A percentile compares a stretch with the other conserved stretches of the same genome.
phyloP scores from a whole-genome alignment of 805 yeast species.

The Kodamaea leandrae region DNA sequence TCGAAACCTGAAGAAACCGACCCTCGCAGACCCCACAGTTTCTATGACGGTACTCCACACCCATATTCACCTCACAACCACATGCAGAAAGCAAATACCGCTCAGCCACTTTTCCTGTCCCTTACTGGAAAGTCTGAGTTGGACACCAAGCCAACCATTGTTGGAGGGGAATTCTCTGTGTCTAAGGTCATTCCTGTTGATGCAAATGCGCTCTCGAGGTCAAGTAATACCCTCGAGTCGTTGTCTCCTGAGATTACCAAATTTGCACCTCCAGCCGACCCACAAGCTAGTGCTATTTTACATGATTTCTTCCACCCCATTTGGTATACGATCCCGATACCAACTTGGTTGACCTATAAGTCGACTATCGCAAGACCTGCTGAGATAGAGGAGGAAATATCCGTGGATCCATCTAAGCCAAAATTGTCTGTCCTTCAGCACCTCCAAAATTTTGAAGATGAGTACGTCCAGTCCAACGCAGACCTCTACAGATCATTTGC shows the following conservation, averaged over 20 bases:
- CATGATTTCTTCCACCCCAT: conserved; percentile 43
- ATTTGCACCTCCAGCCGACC: conserved; percentile 32
- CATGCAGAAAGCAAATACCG: conserved; percentile 39
- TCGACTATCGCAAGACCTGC: conserved; percentile 17
- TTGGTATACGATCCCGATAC: conserved; percentile 43
- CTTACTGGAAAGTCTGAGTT: conserved; percentile 63
- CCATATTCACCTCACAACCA: conserved; percentile 9
- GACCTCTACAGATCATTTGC: conserved; percentile 35
- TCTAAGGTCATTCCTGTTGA: conserved; percentile 61
- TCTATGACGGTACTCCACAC: conserved; percentile 11
- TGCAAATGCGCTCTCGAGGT: conserved; percentile 20
- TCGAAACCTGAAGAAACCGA: conserved; percentile 32
- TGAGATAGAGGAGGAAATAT: conserved; percentile 7
- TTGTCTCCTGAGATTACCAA: conserved; percentile 30
- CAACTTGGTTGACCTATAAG: conserved; percentile 42
- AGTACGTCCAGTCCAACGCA: conserved; percentile 18
- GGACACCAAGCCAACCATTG: conserved; percentile 68
- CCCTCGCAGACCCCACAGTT: conserved; percentile 15
- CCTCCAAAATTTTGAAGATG: conserved; percentile 19
- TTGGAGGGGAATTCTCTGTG: conserved; percentile 66
- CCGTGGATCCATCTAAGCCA: conserved; percentile 11
- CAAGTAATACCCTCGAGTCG: conserved; percentile 27
- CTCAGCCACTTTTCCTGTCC: conserved; percentile 78
- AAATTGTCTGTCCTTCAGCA: conserved; percentile 25
- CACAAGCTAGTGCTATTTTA: conserved; percentile 33